Evolutionary conservation across 2,329 filamentous ascomycete species (phyloP).

Genomic region (Hymenoscyphus fraxineus): DNA sequence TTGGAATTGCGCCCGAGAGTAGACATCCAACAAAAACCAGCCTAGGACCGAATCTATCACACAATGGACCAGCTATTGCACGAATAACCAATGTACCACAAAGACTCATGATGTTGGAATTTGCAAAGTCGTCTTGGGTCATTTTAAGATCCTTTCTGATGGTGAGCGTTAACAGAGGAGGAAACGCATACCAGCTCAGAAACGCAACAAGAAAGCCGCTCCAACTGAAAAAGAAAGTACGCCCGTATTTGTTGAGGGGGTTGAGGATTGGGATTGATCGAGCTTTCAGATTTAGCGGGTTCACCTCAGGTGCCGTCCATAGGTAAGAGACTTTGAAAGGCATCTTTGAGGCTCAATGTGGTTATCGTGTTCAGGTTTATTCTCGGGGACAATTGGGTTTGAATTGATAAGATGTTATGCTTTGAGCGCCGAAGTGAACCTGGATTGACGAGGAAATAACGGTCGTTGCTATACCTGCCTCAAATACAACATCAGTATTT

Average conservation of each 20-base stretch:
- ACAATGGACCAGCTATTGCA: slow-evolving; percentile 72
- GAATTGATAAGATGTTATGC: background rate
- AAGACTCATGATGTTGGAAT: slow-evolving; percentile 84
- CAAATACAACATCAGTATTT: slow-evolving; percentile 7
- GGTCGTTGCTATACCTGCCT: background rate
- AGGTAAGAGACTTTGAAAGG: slow-evolving; percentile 14
- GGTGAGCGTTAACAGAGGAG: slow-evolving; percentile 63
- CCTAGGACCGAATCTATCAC: slow-evolving; percentile 76
- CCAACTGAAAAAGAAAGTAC: slow-evolving; percentile 86
- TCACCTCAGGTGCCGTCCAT: slow-evolving; percentile 36
- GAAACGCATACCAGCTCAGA: slow-evolving; percentile 88
- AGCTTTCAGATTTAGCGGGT: slow-evolving; percentile 79
- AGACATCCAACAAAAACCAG: slow-evolving; percentile 70
- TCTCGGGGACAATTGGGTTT: background rate
- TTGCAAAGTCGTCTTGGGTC: slow-evolving; percentile 65
- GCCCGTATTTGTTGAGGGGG: slow-evolving; percentile 70
- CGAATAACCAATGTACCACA: slow-evolving; percentile 69
- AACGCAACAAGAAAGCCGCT: slow-evolving; percentile 80
- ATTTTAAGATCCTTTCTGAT: slow-evolving; percentile 74
- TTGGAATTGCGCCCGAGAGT: slow-evolving; percentile 70
- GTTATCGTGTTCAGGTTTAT: background rate
- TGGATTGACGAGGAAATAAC: background rate
- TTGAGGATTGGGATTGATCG: slow-evolving; percentile 74
- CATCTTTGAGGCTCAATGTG: slow-evolving; percentile 2
- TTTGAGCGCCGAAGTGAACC: background rate